Conservation (phyloP, 176 grass and related monocot genomes). For the Aechmea fasciata region DNA sequence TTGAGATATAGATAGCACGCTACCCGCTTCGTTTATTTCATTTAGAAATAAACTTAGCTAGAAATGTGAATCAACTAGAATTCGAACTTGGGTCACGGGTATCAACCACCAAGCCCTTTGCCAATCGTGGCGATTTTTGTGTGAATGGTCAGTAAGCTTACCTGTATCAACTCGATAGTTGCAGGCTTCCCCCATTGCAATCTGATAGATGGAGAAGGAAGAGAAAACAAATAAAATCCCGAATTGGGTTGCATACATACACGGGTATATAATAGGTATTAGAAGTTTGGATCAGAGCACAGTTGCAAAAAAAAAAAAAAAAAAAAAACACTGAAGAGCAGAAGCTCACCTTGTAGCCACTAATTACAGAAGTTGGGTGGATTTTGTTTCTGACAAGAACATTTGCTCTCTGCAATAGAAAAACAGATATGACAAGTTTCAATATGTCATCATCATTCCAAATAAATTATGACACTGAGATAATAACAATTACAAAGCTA, state of each 20-base stretch:
- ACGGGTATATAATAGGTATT: neutral
- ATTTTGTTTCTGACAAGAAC: conserved; percentile 93
- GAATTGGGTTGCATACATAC: conserved; percentile 13
- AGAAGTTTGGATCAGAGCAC: neutral
- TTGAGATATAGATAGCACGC: too few relatives aligned
- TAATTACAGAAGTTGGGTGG: conserved; percentile 90
- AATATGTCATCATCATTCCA: neutral
- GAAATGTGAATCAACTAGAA: too few relatives aligned
- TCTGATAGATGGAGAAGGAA: conserved; percentile 39
- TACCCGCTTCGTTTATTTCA: too few relatives aligned
- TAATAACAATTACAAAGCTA: neutral
- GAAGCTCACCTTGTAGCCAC: conserved; percentile 76
- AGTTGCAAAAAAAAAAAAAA: neutral
- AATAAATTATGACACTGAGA: neutral
- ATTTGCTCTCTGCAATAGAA: conserved; percentile 56
- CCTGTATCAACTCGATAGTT: conserved; percentile 13
- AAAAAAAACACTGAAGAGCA: neutral
- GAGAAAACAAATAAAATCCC: conserved; percentile 2
- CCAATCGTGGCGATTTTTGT: too few relatives aligned
- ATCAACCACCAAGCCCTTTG: too few relatives aligned
- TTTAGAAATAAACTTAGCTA: too few relatives aligned
- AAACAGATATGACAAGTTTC: conserved; percentile 7
- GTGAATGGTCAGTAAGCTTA: too few relatives aligned
- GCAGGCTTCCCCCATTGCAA: conserved; percentile 94
- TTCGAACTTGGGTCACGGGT: too few relatives aligned